Base-by-base conservation (phyloP, 148 eudicot species). In the Cornus kousa region DNA sequence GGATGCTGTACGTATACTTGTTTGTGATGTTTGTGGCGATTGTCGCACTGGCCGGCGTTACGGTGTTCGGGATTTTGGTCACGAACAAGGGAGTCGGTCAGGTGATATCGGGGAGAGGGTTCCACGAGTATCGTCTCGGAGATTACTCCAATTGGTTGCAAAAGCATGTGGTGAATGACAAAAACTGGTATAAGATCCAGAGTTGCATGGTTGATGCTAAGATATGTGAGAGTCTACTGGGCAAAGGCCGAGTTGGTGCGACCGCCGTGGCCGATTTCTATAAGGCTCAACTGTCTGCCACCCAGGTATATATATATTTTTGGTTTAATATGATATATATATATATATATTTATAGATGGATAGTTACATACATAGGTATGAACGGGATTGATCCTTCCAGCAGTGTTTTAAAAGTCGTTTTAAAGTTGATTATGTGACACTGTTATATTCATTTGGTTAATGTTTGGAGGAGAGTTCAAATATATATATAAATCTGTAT, bases 61-160 rank as follows among this genome's bases (percentile, higher is more conserved):
- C 82, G 40, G 60, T 79, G 0, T 86, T 88, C 76, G 23, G 85
- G 3, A 23, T 84, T 6, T 4, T 81, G 7, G 86, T 88, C 9
- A 86, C 88, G 39, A 85, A 79, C 46, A 80, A 72, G 31, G 82
- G 79, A n/a, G 85, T 76, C 0, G 87, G 85, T 5, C 16, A 59
- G 66, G 76, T 71, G 0, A 23, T 83, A 2, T 83, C 83, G 0
- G 71, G 74, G 3, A 57, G 48, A 23, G 90, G 84, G 53, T 68
- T 53, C 9, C 67, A 76, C 78, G 81, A 83, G 37, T 79, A 81
- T 43, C 73, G 80, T 23, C 74, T 83, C 8, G 82, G 80, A 37
- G 89, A 89, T 71, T 85, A 79, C 59, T 86, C 89, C 0, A 75
- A 65, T 13, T 89, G 89, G 88, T 35, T 89, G 86, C 81, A 85